Evolutionary conservation across 805 yeast genomes (phyloP).

Genomic region (Saccharomyces jurei): DNA sequence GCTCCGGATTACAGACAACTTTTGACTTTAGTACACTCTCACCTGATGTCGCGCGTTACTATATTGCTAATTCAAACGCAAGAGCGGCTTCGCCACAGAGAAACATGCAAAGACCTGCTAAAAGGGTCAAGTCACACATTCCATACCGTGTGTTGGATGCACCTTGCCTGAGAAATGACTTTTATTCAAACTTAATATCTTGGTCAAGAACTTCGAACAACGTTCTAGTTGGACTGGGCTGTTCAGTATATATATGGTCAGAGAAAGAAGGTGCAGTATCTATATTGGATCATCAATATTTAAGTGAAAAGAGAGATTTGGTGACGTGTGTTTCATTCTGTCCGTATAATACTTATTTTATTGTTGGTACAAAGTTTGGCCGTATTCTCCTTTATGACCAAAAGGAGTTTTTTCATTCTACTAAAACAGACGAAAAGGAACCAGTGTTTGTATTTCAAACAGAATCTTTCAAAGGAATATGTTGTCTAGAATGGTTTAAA

Average conservation of each 20-base stretch:
- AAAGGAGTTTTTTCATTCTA: conserved; percentile 10
- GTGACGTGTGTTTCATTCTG: conserved; percentile 56
- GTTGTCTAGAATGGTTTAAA: conserved; percentile 54
- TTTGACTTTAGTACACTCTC: background rate
- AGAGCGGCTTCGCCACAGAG: conserved; percentile 1
- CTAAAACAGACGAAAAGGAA: conserved; percentile 3
- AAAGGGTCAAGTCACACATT: conserved; percentile 30
- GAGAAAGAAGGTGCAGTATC: conserved; percentile 39
- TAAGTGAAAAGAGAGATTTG: conserved; percentile 28
- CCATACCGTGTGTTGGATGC: conserved; percentile 56
- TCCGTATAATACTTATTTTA: conserved; percentile 35
- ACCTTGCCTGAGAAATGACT: conserved; percentile 66
- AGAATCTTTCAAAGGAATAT: conserved; percentile 36
- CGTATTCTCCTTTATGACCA: conserved; percentile 40
- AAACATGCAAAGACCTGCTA: conserved; percentile 13
- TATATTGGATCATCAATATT: conserved; percentile 33
- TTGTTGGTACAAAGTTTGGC: conserved; percentile 56
- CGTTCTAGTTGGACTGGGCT: conserved; percentile 61
- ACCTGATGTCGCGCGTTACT: background rate
- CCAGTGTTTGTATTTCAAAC: conserved; percentile 18
- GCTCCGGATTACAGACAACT: background rate
- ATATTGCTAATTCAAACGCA: background rate
- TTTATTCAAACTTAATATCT: conserved; percentile 64
- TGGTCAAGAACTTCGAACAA: conserved; percentile 51
- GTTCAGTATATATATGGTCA: conserved; percentile 56